Base-by-base conservation (phyloP, 306 rosid genomes). In the Lagenaria siceraria region DNA sequence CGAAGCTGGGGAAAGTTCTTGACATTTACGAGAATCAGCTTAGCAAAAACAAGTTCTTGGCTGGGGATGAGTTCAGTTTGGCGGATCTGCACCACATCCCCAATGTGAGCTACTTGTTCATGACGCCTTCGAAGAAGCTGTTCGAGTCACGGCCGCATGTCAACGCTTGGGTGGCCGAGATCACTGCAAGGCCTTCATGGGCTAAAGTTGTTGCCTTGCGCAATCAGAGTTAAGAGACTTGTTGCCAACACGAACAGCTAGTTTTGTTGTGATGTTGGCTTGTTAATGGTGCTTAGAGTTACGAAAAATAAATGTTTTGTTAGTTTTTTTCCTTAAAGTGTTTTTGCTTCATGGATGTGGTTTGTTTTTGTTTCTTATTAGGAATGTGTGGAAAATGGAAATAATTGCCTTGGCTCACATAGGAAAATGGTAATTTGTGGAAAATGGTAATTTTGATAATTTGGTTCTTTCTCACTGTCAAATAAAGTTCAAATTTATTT, bases 61-160 rank as follows among this genome's bases (percentile, higher is more conserved):
- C 76, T 1, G 90, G 90, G 24, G 88, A 85, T 0, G 29, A 77
- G 53, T 89, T 89, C 86, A 82, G 86, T 72, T 60, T 89, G 85
- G 95, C 91, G 1, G 98, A 93, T 83, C 76, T 93, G 65, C 87
- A 93, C 83, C 97, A 89, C 81, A 82, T 93, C 4, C 93, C 96
- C 1, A 62, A 36, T 17, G 0, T 82, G 6, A 62, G 80, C 1
- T 82, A 48, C 85, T 82, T 93, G 89, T 74, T 81, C 84, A 81
- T 73, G 9, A 81, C 87, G 22, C 80, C 74, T 25, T 3, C 49
- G 7, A 86, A 80, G 85, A 83, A 83, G 71, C 66, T 81, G 55
- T 79, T 85, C 36, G 88, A 89, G 29, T 82, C 87, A 27, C 78
- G 87, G 4, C 88, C 89, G 10, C 82, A 22, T 78, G 92, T 89